Evolutionary conservation across 495 filamentous ascomycete genomes (phyloP), one percentile per base, ranked within the genome.

Genomic region (Lasiosphaeria ovina): DNA sequence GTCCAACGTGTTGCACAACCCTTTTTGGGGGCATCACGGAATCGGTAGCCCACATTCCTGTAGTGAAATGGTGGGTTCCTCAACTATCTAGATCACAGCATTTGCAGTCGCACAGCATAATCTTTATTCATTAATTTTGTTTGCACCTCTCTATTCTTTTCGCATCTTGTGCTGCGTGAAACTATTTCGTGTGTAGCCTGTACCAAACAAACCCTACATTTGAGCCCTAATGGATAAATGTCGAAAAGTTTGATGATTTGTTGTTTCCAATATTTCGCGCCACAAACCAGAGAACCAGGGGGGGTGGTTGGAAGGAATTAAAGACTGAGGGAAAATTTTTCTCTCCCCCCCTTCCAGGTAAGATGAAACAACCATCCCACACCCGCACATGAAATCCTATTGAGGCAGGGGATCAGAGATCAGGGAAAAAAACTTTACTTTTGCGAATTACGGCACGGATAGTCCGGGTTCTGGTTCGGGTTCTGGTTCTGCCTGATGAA

Each of bases 341-440:
- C 49, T 9, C 17, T 17, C 11, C 49, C 49, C 11, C 12, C 12
- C 24, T 50, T 31, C 9, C 9, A n/a, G 47, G 32, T 51, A 32
- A 51, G 49, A 51, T 35, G 49, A 51, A 51, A 51, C 49, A 51
- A 35, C 49, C 47, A 50, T 11, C 49, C 49, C 49, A 51, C 49
- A 51, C 49, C 5, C 49, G 9, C 5, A 31, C 49, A 32, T 7
- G 16, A 51, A 32, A 51, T 51, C 44, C 44, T 51, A 14, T 32
- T 7, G 6, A 14, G 12, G 14, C 6, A 51, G 17, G 4, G 4
- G 12, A 14, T 51, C 16, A 32, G 49, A 14, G 49, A 10, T 51
- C 6, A 6, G 17, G 8, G 0, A 51, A 35, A 24, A 24, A 24
- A 24, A 24, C 24, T 24, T 24, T 24, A 24, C 24, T 24, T 24